Evolutionary conservation across 192 early-diverging fungal species (phyloP).

Genomic region (Coemansia biformis): DNA sequence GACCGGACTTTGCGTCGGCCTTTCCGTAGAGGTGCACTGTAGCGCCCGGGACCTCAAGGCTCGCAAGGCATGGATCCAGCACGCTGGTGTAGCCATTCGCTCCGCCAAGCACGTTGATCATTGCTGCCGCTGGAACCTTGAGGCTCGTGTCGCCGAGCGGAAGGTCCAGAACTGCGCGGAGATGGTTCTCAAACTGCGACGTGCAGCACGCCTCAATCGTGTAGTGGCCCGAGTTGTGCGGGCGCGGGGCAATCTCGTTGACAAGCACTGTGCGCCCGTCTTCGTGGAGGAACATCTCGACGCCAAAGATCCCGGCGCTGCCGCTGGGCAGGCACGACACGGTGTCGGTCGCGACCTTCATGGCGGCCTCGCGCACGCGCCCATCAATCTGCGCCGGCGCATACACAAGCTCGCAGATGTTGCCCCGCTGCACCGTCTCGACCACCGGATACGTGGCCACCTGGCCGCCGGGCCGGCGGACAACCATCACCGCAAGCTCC

Average conservation of each 20-base stretch:
- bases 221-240: constrained; percentile 99
- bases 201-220: constrained; percentile 97
- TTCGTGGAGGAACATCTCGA: constrained; percentile 94
- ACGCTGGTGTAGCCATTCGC: constrained; percentile 59
- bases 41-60: constrained; percentile 75
- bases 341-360: constrained; percentile 78
- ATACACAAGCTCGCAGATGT: constrained; percentile 92
- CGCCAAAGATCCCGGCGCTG: constrained; percentile 88
- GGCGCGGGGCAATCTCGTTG: constrained; percentile 98
- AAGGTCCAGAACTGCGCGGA: constrained; percentile 85
- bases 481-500: constrained; percentile 98
- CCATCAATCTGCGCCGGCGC: constrained; percentile 96
- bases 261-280: constrained; percentile 75
- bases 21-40: constrained; percentile 96
- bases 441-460: constrained; percentile 87
- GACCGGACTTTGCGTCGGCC: constrained; percentile 73
- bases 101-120: constrained; percentile 93
- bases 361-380: constrained; percentile 61
- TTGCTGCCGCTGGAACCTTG: constrained; percentile 86
- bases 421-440: constrained; percentile 95
- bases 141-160: constrained; percentile 81
- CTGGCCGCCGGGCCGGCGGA: constrained; percentile 56
- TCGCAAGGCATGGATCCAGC: constrained; percentile 42
- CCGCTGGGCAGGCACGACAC: constrained; percentile 67
- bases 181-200: constrained; percentile 93